Percentiles rank a stretch among this genome's conserved stretches.
These are phyloP conservation scores for Lentinula raphanica DNA, from an alignment of 768 basidiomycete species.

Conservation along the genomic window DNA sequence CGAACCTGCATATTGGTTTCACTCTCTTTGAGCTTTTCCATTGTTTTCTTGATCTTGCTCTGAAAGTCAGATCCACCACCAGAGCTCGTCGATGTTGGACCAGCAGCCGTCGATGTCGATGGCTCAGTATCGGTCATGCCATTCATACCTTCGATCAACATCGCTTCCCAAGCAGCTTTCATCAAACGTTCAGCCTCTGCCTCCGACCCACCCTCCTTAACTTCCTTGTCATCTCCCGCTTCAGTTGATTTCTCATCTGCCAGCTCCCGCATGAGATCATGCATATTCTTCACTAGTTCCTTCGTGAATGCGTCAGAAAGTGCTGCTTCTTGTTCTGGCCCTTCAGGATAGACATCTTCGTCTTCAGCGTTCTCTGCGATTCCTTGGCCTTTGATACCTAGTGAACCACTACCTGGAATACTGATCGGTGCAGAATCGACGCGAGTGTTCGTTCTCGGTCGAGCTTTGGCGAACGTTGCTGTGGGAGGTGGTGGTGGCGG, in stretches of 20 bases:
- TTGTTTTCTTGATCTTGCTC: slow-evolving; percentile 61
- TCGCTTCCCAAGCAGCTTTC: slow-evolving; percentile 65
- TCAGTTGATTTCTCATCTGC: slow-evolving; percentile 27
- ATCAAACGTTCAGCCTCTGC: slow-evolving; percentile 30
- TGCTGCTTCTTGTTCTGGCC: slow-evolving; percentile 34
- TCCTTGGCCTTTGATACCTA: background rate
- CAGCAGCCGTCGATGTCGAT: slow-evolving; percentile 12
- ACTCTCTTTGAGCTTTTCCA: slow-evolving; percentile 68
- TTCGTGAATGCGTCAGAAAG: slow-evolving; percentile 38
- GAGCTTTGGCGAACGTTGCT: slow-evolving; percentile 22
- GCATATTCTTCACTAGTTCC: slow-evolving; percentile 47
- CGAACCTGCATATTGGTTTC: slow-evolving; percentile 50
- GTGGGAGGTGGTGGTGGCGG: slow-evolving; percentile 28
- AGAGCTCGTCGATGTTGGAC: slow-evolving; percentile 6
- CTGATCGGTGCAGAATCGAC: slow-evolving; percentile 37
- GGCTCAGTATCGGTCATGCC: slow-evolving; percentile 18
- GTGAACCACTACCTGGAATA: slow-evolving; percentile 25
- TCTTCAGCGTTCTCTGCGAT: background rate
- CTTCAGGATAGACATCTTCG: slow-evolving; percentile 7
- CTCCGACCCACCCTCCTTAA: slow-evolving; percentile 17
- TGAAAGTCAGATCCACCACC: slow-evolving; percentile 48
- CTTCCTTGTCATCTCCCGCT: slow-evolving; percentile 20
- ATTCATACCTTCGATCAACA: slow-evolving; percentile 62
- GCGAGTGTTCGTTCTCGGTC: slow-evolving; percentile 45
- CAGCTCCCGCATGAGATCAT: slow-evolving; percentile 43